Evolutionary conservation across 176 grass and related monocot genomes (phyloP), one percentile per base, ranked within the genome.

Genomic region (Themeda triandra): DNA sequence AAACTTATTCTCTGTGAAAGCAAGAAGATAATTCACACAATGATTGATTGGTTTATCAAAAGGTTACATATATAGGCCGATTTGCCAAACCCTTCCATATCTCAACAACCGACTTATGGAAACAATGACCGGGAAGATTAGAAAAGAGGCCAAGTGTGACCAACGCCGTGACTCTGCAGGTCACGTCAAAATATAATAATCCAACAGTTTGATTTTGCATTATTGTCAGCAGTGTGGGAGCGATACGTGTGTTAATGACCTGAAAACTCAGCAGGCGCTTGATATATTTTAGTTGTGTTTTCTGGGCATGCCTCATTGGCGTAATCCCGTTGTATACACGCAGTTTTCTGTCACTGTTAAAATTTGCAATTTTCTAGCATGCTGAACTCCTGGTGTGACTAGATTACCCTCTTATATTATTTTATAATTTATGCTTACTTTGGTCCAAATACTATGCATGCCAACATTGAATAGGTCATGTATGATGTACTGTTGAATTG

Each of bases 401-500:
- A 40, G 27, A 44, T 51, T 13, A 25, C 12, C 25, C 62, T 32
- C 11, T 44, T 48, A 14, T 65, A 75, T 39, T 10, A 81, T 56
- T 66, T 80, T 12, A 33, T n/a, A 33, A 2, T 33, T 33, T 33
- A 23, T 29, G 7, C 24, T 10, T 53, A 53, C 19, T 2, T 81
- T 54, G 44, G 40, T 29, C 12, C 64, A 15, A 80, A 15, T 11
- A 10, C 1, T 69, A 48, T 69, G 41, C 28, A 76, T 71, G 29
- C n/a, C 31, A 67, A 76, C 29, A 75, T 46, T 27, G 76, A 71
- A 49, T 67, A 75, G 19, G 39, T 73, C 71, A 70, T 21, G 70
- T n/a, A n/a, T n/a, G n/a, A n/a, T n/a, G n/a, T n/a, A 40, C 3
- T 63, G n/a, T 71, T 62, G 36, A 60, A 42, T 59, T 42, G 69